Percentiles rank a stretch among this genome's conserved stretches.
Evolutionary conservation across 345 rosid species (phyloP).

Genomic region (Corchorus capsularis): DNA sequence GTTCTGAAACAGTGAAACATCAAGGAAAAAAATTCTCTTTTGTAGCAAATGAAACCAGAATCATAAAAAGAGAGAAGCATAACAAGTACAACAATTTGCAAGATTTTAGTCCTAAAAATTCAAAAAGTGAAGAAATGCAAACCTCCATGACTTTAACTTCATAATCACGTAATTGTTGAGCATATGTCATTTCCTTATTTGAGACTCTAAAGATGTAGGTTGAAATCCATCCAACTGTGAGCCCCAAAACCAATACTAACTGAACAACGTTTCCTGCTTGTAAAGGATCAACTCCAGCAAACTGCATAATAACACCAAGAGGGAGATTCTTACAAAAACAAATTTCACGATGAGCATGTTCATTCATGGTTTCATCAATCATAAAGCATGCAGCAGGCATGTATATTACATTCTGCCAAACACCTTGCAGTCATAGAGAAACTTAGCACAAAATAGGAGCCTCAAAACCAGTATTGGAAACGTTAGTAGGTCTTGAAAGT

Average conservation of each 20-base stretch:
- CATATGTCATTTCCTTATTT: slow-evolving; percentile 97
- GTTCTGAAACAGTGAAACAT: background rate
- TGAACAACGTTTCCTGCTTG: slow-evolving; percentile 94
- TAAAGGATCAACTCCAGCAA: slow-evolving; percentile 79
- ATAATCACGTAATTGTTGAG: slow-evolving; percentile 91
- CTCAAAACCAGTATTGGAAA: too few relatives aligned
- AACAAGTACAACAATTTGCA: background rate
- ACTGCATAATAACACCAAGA: slow-evolving; percentile 40
- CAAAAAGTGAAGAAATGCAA: slow-evolving; percentile 2
- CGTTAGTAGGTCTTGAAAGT: too few relatives aligned
- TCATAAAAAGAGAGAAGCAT: background rate
- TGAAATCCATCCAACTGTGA: slow-evolving; percentile 91
- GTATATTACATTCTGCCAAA: too few relatives aligned
- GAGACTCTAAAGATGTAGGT: slow-evolving; percentile 91
- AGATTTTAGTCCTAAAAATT: background rate
- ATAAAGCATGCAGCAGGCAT: too few relatives aligned
- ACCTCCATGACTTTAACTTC: slow-evolving; percentile 97
- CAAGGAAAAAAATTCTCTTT: background rate
- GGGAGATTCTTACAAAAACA: background rate
- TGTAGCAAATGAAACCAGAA: background rate
- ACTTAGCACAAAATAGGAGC: too few relatives aligned
- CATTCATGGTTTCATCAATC: background rate
- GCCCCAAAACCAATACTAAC: slow-evolving; percentile 78
- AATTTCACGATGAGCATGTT: background rate
- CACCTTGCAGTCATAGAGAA: too few relatives aligned